Base-by-base conservation (phyloP, 2,329 filamentous ascomycete species). In the Aspergillus japonicus region DNA sequence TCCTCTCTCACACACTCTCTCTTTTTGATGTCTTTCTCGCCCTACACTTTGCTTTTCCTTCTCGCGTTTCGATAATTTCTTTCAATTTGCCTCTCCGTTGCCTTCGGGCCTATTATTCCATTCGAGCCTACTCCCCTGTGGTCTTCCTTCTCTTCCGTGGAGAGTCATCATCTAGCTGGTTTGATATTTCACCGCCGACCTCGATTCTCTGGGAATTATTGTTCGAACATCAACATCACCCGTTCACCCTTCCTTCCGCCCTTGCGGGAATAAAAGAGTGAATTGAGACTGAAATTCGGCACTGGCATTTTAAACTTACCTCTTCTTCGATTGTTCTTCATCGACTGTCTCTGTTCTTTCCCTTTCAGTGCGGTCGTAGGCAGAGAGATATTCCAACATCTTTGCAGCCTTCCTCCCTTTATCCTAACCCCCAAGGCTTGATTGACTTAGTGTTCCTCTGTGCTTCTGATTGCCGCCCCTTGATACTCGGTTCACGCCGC, bases 401-500 rank as follows among this genome's bases (percentile, higher is more conserved):
- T 63, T 55, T 57, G 57, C 62, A 62, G 59, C 54, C 52, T 26
- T 52, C 48, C 64, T 67, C 49, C 58, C 56, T 54, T 61, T 56
- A 64, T 64, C 60, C 61, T 47, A 44, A n/a, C n/a, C 14, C 16
- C 39, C 16, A 35, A 35, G 33, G 14, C 12, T 35, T 35, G 11
- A 35, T 10, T 16, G 33, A 35, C 59, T 58, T 66, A 21, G 51
- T 53, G 33, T 53, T 54, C 44, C 26, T 31, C 26, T 29, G 14
- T 31, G 8, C 14, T 58, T 60, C 55, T 35, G 57, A 35, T 49
- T 48, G 58, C 54, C 21, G 42, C 49, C 53, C 62, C 60, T 62
- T 57, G 52, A 55, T 64, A 65, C 57, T 67, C 60, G 62, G 65
- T 59, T 58, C 44, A 67, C 64, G 62, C 62, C 59, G 12, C 33